phyloP scores from a whole-genome alignment of 2,329 filamentous ascomycete species.

The Cadophora malorum region DNA sequence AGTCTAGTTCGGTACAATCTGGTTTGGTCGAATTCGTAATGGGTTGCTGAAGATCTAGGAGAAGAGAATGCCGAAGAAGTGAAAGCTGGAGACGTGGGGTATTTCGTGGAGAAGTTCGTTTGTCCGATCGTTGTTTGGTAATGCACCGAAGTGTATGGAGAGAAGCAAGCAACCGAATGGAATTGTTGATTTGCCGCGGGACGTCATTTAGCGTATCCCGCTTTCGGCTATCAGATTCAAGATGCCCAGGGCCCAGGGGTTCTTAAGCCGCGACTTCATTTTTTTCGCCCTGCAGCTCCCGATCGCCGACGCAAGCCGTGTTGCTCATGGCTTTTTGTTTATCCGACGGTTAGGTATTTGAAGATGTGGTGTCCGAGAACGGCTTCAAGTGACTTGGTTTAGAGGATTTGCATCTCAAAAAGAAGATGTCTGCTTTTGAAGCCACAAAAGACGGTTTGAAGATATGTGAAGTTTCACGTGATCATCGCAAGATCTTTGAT shows the following conservation, averaged over 20 bases:
- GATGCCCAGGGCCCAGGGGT: neutral
- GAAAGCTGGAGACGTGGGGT: slow-evolving; percentile 5
- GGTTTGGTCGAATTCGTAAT: neutral
- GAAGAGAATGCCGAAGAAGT: neutral
- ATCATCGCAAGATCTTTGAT: neutral
- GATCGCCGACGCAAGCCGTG: slow-evolving; percentile 13
- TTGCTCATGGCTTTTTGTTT: slow-evolving; percentile 4
- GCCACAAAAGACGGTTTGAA: neutral
- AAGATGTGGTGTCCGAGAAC: neutral
- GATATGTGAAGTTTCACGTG: slow-evolving; percentile 12
- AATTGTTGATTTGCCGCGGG: slow-evolving; percentile 25
- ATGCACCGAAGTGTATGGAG: slow-evolving; percentile 17
- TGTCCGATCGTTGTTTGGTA: slow-evolving; percentile 10
- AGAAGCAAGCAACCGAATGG: neutral
- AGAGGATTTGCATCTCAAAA: neutral
- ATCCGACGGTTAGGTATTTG: neutral
- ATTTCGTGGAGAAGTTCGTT: slow-evolving; percentile 13
- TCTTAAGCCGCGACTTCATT: neutral
- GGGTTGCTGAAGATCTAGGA: neutral
- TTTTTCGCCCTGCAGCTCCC: neutral
- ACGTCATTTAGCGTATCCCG: slow-evolving; percentile 27
- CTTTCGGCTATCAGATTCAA: neutral
- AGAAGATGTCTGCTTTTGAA: neutral
- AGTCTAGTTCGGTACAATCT: neutral
- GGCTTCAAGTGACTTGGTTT: slow-evolving; percentile 17